These are phyloP conservation scores for Mortierella claussenii DNA, from an alignment of 192 early-diverging fungal species.

Conservation along the genomic window DNA sequence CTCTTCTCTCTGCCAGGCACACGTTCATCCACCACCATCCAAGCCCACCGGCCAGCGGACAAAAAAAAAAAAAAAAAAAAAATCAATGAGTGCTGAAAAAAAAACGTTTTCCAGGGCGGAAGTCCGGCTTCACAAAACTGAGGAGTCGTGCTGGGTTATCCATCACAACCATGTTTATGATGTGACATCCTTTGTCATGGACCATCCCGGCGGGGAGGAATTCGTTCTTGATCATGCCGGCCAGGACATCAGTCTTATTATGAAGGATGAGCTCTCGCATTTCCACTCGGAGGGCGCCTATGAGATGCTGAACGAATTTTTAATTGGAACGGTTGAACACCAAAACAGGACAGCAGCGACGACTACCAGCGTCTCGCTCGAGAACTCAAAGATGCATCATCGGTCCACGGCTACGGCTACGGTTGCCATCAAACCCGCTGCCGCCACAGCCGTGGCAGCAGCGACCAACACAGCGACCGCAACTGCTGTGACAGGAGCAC, in stretches of 20 bases:
- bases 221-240: constrained; percentile 89
- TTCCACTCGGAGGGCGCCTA: constrained; percentile 87
- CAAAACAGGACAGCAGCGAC: constrained; percentile 1
- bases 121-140: too few relatives aligned
- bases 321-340: constrained; percentile 67
- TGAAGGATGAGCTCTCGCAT: constrained; percentile 84
- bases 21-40: too few relatives aligned
- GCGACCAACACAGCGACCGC: constrained; percentile 1
- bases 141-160: constrained; percentile 83
- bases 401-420: too few relatives aligned
- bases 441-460: background rate
- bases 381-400: too few relatives aligned
- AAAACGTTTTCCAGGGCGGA: too few relatives aligned
- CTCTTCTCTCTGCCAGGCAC: background rate
- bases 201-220: constrained; percentile 96
- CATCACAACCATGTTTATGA: constrained; percentile 87
- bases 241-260: constrained; percentile 79
- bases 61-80: background rate
- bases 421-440: too few relatives aligned
- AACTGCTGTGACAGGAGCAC: background rate
- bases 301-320: constrained; percentile 85
- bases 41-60: too few relatives aligned
- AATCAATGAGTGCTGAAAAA: background rate
- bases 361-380: too few relatives aligned
- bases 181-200: constrained; percentile 85